These are phyloP conservation scores for Passiflora organensis DNA, from an alignment of 345 rosid genomes.

Conservation along the genomic window DNA sequence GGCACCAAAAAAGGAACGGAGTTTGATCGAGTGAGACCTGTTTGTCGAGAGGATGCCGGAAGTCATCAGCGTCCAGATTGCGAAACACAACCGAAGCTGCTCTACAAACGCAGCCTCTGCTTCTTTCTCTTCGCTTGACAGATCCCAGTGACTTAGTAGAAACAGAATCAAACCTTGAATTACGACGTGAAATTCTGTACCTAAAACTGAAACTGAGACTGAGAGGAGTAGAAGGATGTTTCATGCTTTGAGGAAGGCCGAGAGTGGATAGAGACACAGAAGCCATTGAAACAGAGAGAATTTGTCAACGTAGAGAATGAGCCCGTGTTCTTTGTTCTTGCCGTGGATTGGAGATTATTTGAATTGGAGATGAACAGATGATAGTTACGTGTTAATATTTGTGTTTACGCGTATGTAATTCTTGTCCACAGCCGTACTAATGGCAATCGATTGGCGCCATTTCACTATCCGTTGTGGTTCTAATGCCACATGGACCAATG, in stretches of 20 bases:
- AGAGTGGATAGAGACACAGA: constrained; percentile 32
- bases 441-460: no score
- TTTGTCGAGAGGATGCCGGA: constrained; percentile 83
- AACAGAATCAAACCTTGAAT: constrained; percentile 9
- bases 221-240: constrained; percentile 9
- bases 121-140: constrained; percentile 24
- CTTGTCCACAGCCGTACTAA: no score
- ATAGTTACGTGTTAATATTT: no score
- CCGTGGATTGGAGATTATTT: no score
- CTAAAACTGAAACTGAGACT: constrained; percentile 19
- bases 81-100: constrained; percentile 61
- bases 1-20: no score
- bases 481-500: no score
- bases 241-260: constrained; percentile 28
- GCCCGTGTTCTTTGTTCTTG: no score
- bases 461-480: no score
- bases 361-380: no score
- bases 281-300: not conserved
- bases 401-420: no score
- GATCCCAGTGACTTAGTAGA: constrained; percentile 24
- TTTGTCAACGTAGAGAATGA: not conserved
- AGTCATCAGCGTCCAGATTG: constrained; percentile 92
- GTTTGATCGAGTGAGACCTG: constrained; percentile 43
- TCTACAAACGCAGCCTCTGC: constrained; percentile 43
- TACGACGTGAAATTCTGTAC: constrained; percentile 11